phyloP scores from a whole-genome alignment of 352 stramenopile species.

The Chrysophaeum taylorii region DNA sequence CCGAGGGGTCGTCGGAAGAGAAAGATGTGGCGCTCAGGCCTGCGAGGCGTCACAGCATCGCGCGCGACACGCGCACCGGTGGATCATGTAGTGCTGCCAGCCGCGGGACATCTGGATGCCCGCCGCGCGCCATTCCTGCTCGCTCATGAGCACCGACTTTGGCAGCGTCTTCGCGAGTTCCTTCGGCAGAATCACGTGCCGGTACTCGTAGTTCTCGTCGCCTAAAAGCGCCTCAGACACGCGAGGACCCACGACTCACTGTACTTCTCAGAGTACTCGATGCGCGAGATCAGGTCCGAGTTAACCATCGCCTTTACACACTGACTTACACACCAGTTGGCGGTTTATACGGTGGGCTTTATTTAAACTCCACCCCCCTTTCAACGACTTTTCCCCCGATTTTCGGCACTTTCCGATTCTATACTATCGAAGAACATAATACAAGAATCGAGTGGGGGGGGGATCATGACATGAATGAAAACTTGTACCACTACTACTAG shows the following conservation, averaged over 20 bases:
- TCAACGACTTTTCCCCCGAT: no score
- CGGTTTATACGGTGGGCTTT: no score
- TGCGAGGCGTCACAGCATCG: no score
- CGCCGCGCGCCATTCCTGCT: conserved; percentile 91
- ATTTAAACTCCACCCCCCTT: no score
- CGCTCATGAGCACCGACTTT: conserved; percentile 79
- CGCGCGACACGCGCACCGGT: conserved; percentile 74
- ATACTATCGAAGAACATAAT: no score
- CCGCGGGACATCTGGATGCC: conserved; percentile 93
- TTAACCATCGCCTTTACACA: conserved; percentile 13
- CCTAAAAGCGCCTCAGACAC: no score
- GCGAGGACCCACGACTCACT: no score
- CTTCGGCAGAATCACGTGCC: conserved; percentile 83
- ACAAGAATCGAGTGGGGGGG: no score
- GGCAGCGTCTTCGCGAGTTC: conserved; percentile 90
- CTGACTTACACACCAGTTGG: no score
- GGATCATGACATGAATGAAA: no score
- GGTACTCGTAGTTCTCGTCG: conserved; percentile 81
- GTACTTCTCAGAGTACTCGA: conserved; percentile 90
- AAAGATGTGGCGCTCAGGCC: conserved; percentile 96
- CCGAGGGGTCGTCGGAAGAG: conserved; percentile 92
- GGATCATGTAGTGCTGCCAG: conserved; percentile 98
- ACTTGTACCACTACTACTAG: no score
- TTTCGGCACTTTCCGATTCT: no score
- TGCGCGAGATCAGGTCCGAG: conserved; percentile 44